Conservation (phyloP, 805 yeast species). For the Ogataea methanolica region DNA sequence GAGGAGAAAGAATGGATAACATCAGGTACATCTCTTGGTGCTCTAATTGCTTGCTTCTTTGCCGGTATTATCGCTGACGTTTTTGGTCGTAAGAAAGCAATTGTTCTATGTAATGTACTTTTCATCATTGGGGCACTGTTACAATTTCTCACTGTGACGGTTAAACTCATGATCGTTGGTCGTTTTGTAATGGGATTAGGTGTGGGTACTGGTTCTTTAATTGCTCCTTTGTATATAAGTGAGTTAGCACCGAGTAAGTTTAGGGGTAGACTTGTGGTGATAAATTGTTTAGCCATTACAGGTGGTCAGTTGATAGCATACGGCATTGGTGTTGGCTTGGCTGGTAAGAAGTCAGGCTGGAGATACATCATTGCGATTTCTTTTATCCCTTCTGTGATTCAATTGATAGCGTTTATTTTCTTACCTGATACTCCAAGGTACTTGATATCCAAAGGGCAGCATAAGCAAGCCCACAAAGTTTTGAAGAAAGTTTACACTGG, state of each 20-base stretch:
- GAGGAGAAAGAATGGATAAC: constrained; percentile 64
- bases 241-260: constrained; percentile 91
- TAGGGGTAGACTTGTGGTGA: constrained; percentile 86
- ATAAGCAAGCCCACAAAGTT: constrained; percentile 64
- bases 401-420: constrained; percentile 71
- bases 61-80: constrained; percentile 84
- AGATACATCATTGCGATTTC: constrained; percentile 87
- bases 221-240: constrained; percentile 89
- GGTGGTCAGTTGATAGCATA: constrained; percentile 95
- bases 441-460: constrained; percentile 65
- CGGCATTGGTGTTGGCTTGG: constrained; percentile 86
- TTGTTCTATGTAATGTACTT: constrained; percentile 71
- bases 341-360: constrained; percentile 80
- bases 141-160: constrained; percentile 74
- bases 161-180: constrained; percentile 91
- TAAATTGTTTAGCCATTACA: constrained; percentile 85
- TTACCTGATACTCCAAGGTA: constrained; percentile 96
- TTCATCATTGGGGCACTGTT: constrained; percentile 81
- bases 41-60: constrained; percentile 67
- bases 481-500: constrained; percentile 57
- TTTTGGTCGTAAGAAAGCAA: constrained; percentile 79
- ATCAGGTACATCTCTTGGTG: constrained; percentile 93
- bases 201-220: constrained; percentile 90
- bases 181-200: constrained; percentile 94
- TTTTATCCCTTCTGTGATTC: constrained; percentile 79